Evolutionary conservation across 371 early-diverging fungal species (phyloP).

Genomic region (Umbelopsis sp.): DNA sequence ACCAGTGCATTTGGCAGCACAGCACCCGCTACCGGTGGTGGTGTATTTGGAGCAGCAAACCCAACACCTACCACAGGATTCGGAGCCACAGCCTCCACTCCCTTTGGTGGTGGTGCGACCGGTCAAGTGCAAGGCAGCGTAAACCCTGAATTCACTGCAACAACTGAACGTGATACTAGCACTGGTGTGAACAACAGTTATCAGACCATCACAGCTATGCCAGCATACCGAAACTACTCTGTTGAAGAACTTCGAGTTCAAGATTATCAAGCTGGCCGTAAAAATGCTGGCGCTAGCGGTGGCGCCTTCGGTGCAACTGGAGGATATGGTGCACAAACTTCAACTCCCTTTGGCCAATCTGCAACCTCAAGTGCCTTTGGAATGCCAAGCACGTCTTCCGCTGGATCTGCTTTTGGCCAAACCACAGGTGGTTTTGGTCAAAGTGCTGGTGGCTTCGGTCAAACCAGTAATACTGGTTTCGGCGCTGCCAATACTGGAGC

Average conservation of each 20-base stretch:
- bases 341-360: conserved; percentile 30
- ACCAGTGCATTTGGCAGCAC: conserved; percentile 33
- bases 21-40: conserved; percentile 27
- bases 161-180: conserved; percentile 67
- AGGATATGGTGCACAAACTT: conserved; percentile 52
- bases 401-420: conserved; percentile 27
- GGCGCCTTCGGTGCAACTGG: conserved; percentile 43
- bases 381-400: conserved; percentile 25
- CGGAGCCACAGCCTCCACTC: conserved; percentile 30
- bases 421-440: conserved; percentile 18
- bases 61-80: conserved; percentile 28
- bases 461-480: conserved; percentile 32
- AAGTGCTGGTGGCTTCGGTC: conserved; percentile 53
- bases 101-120: conserved; percentile 43
- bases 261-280: conserved; percentile 88
- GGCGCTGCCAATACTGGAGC: conserved; percentile 31
- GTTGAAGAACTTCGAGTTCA: conserved; percentile 91
- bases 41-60: conserved; percentile 34
- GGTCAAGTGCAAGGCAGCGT: conserved; percentile 76
- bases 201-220: conserved; percentile 89
- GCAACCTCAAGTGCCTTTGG: conserved; percentile 36
- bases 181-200: conserved; percentile 65
- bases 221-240: conserved; percentile 82
- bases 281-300: conserved; percentile 51
- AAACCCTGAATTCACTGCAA: conserved; percentile 70